These are phyloP conservation scores for Neurospora sp. DNA, from an alignment of 495 filamentous ascomycete genomes.

Conservation along the genomic window DNA sequence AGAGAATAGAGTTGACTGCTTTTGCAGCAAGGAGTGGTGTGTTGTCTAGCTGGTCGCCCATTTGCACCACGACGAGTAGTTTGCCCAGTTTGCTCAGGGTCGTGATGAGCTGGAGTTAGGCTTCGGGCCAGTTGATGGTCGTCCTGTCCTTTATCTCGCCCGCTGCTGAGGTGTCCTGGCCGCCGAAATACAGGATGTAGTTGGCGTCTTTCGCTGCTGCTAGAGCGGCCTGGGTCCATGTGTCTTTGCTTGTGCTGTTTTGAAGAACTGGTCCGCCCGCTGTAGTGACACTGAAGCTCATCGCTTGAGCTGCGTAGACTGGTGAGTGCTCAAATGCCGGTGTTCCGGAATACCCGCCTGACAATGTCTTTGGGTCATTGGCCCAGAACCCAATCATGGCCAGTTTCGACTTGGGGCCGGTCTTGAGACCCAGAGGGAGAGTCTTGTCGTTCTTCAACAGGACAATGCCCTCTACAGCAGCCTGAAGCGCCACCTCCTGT, in stretches of 20 bases:
- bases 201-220: constrained; percentile 28
- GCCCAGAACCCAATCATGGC: constrained; percentile 33
- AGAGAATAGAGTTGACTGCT: constrained; percentile 44
- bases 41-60: constrained; percentile 48
- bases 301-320: constrained; percentile 20
- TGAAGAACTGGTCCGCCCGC: constrained; percentile 29
- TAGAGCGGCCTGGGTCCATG: constrained; percentile 39
- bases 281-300: constrained; percentile 16
- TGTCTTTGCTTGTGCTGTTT: constrained; percentile 45
- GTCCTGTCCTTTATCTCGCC: constrained; percentile 31
- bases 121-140: constrained; percentile 32
- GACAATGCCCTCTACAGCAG: constrained; percentile 22
- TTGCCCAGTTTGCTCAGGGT: constrained; percentile 27
- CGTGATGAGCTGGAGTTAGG: constrained; percentile 32
- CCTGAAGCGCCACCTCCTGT: constrained; percentile 19
- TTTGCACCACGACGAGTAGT: constrained; percentile 32
- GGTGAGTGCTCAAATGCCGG: constrained; percentile 24
- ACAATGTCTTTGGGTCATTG: constrained; percentile 19
- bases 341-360: constrained; percentile 29
- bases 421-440: constrained; percentile 17
- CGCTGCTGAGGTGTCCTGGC: constrained; percentile 31
- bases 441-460: constrained; percentile 24
- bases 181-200: constrained; percentile 34
- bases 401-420: constrained; percentile 7
- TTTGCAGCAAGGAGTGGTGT: constrained; percentile 36